phyloP scores from a whole-genome alignment of 345 rosid genomes.

The Microcos paniculata region DNA sequence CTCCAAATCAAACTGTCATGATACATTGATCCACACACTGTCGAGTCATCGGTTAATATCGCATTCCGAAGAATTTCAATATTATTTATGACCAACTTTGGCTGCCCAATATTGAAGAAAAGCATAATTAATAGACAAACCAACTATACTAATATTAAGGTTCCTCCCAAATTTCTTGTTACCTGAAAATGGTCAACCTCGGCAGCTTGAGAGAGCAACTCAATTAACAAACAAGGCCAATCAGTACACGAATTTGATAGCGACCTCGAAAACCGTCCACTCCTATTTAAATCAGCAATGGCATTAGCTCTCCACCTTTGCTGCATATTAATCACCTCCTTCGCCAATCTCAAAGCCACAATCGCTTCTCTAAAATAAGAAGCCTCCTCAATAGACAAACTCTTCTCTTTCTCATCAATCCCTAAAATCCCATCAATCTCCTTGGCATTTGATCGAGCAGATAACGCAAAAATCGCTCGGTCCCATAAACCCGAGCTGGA shows the following conservation, averaged over 20 bases:
- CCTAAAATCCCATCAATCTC: conserved; percentile 71
- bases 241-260: conserved; percentile 82
- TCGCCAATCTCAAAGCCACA: conserved; percentile 80
- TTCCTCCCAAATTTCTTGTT: neutral
- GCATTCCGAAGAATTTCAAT: conserved; percentile 80
- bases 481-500: conserved; percentile 72
- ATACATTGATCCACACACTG: conserved; percentile 65
- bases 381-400: conserved; percentile 71
- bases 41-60: conserved; percentile 55
- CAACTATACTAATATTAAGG: neutral
- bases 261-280: conserved; percentile 74
- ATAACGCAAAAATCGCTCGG: conserved; percentile 61
- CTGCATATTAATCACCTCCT: conserved; percentile 66
- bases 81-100: conserved; percentile 94
- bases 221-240: conserved; percentile 93
- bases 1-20: conserved; percentile 94
- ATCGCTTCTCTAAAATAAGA: conserved; percentile 69
- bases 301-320: conserved; percentile 84
- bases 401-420: conserved; percentile 48
- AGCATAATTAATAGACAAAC: conserved; percentile 2
- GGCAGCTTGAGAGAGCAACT: conserved; percentile 88
- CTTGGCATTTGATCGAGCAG: conserved; percentile 65
- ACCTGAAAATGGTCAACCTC: conserved; percentile 91
- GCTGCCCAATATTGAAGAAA: conserved; percentile 57
- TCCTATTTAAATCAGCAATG: conserved; percentile 69